phyloP scores from a whole-genome alignment of 139 green algal genomes.

The Tetradesmus obliquus region DNA sequence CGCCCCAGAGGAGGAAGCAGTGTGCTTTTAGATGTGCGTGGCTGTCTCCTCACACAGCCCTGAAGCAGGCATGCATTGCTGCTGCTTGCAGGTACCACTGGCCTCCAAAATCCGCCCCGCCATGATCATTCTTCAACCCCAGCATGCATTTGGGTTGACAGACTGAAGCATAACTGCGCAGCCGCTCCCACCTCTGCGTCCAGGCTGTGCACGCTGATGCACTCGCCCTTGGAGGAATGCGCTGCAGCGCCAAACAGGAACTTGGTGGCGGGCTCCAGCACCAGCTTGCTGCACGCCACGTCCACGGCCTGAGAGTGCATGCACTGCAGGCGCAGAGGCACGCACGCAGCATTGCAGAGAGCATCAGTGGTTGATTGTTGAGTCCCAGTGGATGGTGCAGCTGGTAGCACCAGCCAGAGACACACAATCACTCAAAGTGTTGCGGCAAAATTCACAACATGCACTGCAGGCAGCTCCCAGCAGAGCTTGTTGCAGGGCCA shows the following conservation, averaged over 20 bases:
- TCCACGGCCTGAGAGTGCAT: slow-evolving; percentile 38
- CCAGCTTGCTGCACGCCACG: background rate
- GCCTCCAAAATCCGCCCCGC: too few relatives aligned
- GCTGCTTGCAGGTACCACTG: too few relatives aligned
- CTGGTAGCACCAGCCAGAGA: background rate
- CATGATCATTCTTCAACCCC: too few relatives aligned
- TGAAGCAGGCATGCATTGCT: too few relatives aligned
- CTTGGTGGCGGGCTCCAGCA: slow-evolving; percentile 16
- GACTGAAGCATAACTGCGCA: background rate
- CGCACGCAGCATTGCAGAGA: background rate
- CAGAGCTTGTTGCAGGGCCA: too few relatives aligned
- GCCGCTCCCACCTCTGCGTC: slow-evolving; percentile 1
- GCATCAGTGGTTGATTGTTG: background rate
- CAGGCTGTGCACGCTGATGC: slow-evolving; percentile 44
- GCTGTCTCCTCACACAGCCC: too few relatives aligned
- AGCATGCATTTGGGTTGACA: background rate
- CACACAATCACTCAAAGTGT: background rate
- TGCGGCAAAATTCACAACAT: background rate
- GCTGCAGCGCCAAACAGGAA: background rate
- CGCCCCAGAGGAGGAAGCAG: too few relatives aligned
- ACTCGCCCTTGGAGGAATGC: background rate
- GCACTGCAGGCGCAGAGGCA: background rate
- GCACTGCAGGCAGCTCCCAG: background rate
- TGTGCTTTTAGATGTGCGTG: too few relatives aligned
- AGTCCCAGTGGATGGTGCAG: background rate